These are phyloP conservation scores for Fusarium sp. DNA, from an alignment of 2,329 filamentous ascomycete species.

Conservation along the genomic window DNA sequence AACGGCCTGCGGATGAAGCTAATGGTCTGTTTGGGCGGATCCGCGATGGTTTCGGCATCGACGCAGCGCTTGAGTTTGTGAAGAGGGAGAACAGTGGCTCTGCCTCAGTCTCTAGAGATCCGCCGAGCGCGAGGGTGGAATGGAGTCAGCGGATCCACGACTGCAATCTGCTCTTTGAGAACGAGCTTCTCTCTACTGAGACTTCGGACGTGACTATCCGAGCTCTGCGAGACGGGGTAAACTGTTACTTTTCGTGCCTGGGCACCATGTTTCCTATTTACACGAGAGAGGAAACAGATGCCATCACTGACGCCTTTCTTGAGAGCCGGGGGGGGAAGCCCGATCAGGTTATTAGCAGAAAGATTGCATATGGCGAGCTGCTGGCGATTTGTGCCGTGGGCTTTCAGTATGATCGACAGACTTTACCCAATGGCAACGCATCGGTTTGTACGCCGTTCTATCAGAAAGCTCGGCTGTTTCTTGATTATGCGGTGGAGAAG, in stretches of 20 bases:
- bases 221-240: fast-evolving
- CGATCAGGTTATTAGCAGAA: fast-evolving
- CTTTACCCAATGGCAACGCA: fast-evolving
- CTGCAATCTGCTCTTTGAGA: background rate
- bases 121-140: fast-evolving
- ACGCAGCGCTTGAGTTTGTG: background rate
- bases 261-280: background rate
- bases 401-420: background rate
- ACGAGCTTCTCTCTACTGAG: fast-evolving
- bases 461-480: background rate
- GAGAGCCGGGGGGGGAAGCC: fast-evolving
- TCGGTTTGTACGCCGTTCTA: background rate
- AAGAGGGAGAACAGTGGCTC: fast-evolving
- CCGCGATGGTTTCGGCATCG: background rate
- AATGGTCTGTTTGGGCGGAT: background rate
- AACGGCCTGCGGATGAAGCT: background rate
- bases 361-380: background rate
- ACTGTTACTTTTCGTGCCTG: background rate
- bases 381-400: background rate
- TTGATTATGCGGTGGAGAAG: background rate
- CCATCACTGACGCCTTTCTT: background rate
- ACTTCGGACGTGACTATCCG: fast-evolving
- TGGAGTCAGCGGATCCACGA: background rate
- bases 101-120: fast-evolving
- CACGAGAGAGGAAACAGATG: fast-evolving